A percentile compares a stretch with the other conserved stretches of the same genome.
Evolutionary conservation across 2,329 filamentous ascomycete genomes (phyloP).

Genomic region (Teratosphaeria destructans): DNA sequence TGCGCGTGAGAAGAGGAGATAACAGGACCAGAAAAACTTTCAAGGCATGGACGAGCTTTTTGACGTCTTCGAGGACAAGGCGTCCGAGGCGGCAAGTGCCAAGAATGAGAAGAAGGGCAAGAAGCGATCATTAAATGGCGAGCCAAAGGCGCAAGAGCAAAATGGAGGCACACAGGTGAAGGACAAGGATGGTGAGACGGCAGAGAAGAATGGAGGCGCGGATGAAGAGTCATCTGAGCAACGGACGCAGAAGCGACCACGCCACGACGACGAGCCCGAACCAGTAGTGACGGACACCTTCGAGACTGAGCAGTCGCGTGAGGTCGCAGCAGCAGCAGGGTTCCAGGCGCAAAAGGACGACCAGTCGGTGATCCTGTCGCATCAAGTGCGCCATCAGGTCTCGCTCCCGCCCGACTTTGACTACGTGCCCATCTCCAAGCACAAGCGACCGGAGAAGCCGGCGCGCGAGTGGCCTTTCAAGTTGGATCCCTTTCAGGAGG

Average conservation of each 20-base stretch:
- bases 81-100: slow-evolving; percentile 5
- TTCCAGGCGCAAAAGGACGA: slow-evolving; percentile 52
- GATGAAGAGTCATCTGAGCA: slow-evolving; percentile 21
- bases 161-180: slow-evolving; percentile 36
- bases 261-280: slow-evolving; percentile 54
- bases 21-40: background rate
- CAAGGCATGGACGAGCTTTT: slow-evolving; percentile 21
- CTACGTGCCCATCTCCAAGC: slow-evolving; percentile 76
- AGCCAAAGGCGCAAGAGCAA: slow-evolving; percentile 46
- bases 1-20: background rate
- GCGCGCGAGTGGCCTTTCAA: slow-evolving; percentile 80
- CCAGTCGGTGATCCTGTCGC: slow-evolving; percentile 69
- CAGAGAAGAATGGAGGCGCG: slow-evolving; percentile 3
- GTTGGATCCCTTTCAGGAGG: slow-evolving; percentile 92
- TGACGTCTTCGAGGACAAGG: slow-evolving; percentile 24
- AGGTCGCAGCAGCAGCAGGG: slow-evolving; percentile 71
- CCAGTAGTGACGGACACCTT: slow-evolving; percentile 89
- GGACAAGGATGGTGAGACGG: slow-evolving; percentile 26
- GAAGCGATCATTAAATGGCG: slow-evolving; percentile 64
- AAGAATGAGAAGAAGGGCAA: slow-evolving; percentile 1
- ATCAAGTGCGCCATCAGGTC: slow-evolving; percentile 98
- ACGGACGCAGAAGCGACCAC: slow-evolving; percentile 53
- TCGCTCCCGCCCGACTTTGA: slow-evolving; percentile 76
- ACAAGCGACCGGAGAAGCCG: slow-evolving; percentile 79
- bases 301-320: slow-evolving; percentile 85